These are phyloP conservation scores for Apiospora pterosperma DNA, from an alignment of 2,329 filamentous ascomycete species.

Conservation along the genomic window DNA sequence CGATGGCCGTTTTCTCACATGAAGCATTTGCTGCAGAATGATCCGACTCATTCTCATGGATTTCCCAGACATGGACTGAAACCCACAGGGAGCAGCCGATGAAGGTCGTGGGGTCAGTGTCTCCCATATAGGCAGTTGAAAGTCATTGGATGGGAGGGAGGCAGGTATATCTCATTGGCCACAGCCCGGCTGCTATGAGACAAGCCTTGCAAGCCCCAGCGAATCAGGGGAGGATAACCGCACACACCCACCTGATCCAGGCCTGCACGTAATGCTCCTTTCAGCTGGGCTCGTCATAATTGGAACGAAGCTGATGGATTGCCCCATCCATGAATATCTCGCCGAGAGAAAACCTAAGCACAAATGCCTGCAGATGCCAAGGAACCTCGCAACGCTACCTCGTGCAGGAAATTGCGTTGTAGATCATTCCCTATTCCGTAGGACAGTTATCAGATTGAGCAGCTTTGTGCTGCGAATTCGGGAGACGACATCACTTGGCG, in stretches of 20 bases:
- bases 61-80: background rate
- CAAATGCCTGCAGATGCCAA: background rate
- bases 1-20: background rate
- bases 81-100: background rate
- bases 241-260: background rate
- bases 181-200: background rate
- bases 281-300: background rate
- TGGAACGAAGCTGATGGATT: background rate
- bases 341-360: background rate
- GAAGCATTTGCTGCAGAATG: background rate
- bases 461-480: background rate
- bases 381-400: background rate
- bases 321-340: background rate
- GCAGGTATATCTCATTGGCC: background rate
- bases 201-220: background rate
- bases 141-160: background rate
- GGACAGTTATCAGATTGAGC: background rate
- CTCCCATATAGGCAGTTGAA: background rate
- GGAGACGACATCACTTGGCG: no score
- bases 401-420: background rate
- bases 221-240: background rate
- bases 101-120: background rate
- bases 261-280: background rate
- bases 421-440: background rate
- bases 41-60: background rate